These are phyloP conservation scores for Beauveria medogensis DNA, from an alignment of 2,329 filamentous ascomycete genomes.

Conservation along the genomic window DNA sequence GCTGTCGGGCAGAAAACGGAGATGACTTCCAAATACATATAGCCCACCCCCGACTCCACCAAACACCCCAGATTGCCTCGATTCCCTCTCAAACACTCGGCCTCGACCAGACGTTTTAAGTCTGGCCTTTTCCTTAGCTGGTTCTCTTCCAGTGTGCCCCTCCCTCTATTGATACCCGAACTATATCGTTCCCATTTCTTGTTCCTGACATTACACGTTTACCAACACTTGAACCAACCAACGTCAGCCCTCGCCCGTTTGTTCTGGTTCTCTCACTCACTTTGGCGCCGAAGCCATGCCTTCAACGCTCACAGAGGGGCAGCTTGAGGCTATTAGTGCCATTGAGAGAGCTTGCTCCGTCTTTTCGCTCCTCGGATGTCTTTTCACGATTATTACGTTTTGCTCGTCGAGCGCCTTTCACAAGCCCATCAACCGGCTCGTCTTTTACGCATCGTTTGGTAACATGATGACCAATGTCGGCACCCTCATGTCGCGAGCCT, in stretches of 20 bases:
- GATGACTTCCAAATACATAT: conserved; percentile 4
- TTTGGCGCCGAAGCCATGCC: not conserved
- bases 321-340: conserved; percentile 47
- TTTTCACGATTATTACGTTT: conserved; percentile 68
- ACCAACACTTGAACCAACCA: not conserved
- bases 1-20: not conserved
- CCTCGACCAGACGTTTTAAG: not conserved
- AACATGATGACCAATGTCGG: conserved; percentile 73
- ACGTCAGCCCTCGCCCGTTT: not conserved
- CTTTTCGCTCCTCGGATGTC: conserved; percentile 61
- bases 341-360: conserved; percentile 63
- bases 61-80: not conserved
- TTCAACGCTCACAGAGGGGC: conserved; percentile 16
- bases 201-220: not conserved
- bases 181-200: not conserved
- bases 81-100: not conserved
- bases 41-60: conserved; percentile 5
- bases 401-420: conserved; percentile 60
- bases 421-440: conserved; percentile 78
- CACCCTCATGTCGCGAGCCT: conserved; percentile 62
- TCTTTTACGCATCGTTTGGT: conserved; percentile 77
- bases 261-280: not conserved
- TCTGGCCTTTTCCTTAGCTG: not conserved
- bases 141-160: not conserved
- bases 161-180: not conserved